Base-by-base conservation (phyloP, 345 rosid genomes). In the Citrus reticulata region DNA sequence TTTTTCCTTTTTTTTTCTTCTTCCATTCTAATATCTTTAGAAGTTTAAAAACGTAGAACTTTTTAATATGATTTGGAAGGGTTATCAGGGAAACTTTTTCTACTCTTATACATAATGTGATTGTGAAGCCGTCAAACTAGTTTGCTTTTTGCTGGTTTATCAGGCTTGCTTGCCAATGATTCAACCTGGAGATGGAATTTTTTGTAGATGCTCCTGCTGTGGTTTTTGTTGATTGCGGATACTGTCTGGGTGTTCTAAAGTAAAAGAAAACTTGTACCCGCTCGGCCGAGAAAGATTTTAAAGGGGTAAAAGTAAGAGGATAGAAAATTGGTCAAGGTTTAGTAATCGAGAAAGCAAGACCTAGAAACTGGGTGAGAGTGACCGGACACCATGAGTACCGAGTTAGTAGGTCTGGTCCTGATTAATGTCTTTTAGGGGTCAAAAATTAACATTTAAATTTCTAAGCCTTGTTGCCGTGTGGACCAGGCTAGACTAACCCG, bases 391-490 rank as follows among this genome's bases (percentile, higher is more conserved):
- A 34, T 72, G 27, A 59, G 24, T 1, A 34, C 32, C 30, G 37
- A 55, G 78, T 20, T 37, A 14, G 73, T 74, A n/a, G 72, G 78
- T 76, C 75, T 25, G 29, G 68, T 59, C 35, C 51, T 10, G 60
- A 51, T 58, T 49, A 19, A 51, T 32, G 51, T 35, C 25, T 66
- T 67, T 49, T 66, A 22, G 72, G 79, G 66, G 79, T 55, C 73
- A 67, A 77, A 67, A 40, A 37, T 64, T 55, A 77, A 25, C 79
- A 57, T 35, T 29, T 65, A 55, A 54, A 24, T 67, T 67, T 57
- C 73, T 57, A 77, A 24, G 27, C 66, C 37, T 37, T 39, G 27
- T 19, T 77, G 79, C 79, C 79, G 73, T 77, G 79, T 67, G 64
- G 73, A 67, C 79, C 79, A 77, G 73, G 73, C 25, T 11, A 37